Evolutionary conservation across 768 basidiomycete genomes (phyloP).

Genomic region (Thelephora ganbajun): DNA sequence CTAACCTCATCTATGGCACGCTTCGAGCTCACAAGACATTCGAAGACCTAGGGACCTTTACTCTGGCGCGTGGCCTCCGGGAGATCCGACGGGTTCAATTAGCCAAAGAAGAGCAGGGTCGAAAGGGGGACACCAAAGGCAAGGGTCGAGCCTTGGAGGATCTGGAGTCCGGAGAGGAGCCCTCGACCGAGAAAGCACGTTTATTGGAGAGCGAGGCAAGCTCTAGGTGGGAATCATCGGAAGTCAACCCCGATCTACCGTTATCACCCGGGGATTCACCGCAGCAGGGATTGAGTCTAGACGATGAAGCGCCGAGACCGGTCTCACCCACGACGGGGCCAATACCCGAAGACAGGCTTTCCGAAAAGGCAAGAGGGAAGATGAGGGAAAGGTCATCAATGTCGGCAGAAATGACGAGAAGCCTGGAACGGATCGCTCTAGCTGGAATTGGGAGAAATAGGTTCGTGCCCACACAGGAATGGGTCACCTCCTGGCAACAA

Average conservation of each 20-base stretch:
- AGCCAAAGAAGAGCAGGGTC: slow-evolving; percentile 54
- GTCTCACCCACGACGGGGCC: slow-evolving; percentile 32
- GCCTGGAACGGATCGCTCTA: slow-evolving; percentile 51
- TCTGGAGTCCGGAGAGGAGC: slow-evolving; percentile 17
- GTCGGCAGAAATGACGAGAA: slow-evolving; percentile 33
- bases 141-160: slow-evolving; percentile 27
- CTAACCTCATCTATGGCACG: slow-evolving; percentile 78
- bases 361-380: slow-evolving; percentile 90
- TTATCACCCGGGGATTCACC: slow-evolving; percentile 12
- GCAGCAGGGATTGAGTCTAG: not conserved
- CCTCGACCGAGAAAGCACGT: slow-evolving; percentile 53
- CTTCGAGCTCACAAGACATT: slow-evolving; percentile 75
- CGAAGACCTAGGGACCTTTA: slow-evolving; percentile 86
- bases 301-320: slow-evolving; percentile 17
- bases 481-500: slow-evolving; percentile 96
- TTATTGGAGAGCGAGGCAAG: slow-evolving; percentile 42
- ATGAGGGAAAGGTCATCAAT: slow-evolving; percentile 64
- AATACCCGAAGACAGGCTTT: slow-evolving; percentile 22
- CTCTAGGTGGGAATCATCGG: slow-evolving; percentile 14
- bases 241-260: slow-evolving; percentile 8
- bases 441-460: slow-evolving; percentile 75
- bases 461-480: slow-evolving; percentile 93
- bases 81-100: slow-evolving; percentile 69
- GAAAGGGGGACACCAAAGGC: slow-evolving; percentile 22
- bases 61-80: slow-evolving; percentile 68